Evolutionary conservation across 495 filamentous ascomycete genomes (phyloP).

Genomic region (Tetracladium setigerum): DNA sequence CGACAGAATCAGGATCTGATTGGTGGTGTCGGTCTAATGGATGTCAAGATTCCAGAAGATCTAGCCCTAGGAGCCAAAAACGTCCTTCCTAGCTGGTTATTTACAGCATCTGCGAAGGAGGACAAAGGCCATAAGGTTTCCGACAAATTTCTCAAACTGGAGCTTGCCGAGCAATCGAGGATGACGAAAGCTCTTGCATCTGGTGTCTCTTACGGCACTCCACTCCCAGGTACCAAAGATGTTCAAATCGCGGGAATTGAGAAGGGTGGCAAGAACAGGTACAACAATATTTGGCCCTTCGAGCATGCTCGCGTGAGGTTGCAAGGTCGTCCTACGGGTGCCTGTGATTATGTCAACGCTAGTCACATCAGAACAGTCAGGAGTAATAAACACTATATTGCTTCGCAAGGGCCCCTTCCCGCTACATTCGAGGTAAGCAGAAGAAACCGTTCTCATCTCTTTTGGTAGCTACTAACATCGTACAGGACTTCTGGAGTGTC

Average conservation of each 20-base stretch:
- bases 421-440: slow-evolving; percentile 63
- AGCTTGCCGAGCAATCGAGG: slow-evolving; percentile 75
- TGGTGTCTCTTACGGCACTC: slow-evolving; percentile 46
- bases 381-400: slow-evolving; percentile 88
- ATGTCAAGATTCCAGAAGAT: slow-evolving; percentile 59
- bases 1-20: slow-evolving; percentile 95
- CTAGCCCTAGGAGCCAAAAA: slow-evolving; percentile 39
- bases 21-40: slow-evolving; percentile 86
- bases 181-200: slow-evolving; percentile 85
- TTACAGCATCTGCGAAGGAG: slow-evolving; percentile 50
- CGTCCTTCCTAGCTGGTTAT: slow-evolving; percentile 70
- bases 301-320: slow-evolving; percentile 87
- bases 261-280: slow-evolving; percentile 89
- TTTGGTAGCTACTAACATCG: slow-evolving; percentile 29
- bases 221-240: slow-evolving; percentile 19
- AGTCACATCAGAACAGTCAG: slow-evolving; percentile 71
- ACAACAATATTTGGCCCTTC: slow-evolving; percentile 96
- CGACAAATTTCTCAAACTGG: slow-evolving; percentile 75
- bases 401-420: slow-evolving; percentile 88
- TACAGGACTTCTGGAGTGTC: slow-evolving; percentile 96
- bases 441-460: background rate
- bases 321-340: slow-evolving; percentile 56
- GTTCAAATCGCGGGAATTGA: slow-evolving; percentile 80
- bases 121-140: slow-evolving; percentile 76
- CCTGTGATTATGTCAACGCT: slow-evolving; percentile 94